Evolutionary conservation across 768 basidiomycete species (phyloP), one percentile per base, ranked within the genome.

Genomic region (Naganishia vishniacii): DNA sequence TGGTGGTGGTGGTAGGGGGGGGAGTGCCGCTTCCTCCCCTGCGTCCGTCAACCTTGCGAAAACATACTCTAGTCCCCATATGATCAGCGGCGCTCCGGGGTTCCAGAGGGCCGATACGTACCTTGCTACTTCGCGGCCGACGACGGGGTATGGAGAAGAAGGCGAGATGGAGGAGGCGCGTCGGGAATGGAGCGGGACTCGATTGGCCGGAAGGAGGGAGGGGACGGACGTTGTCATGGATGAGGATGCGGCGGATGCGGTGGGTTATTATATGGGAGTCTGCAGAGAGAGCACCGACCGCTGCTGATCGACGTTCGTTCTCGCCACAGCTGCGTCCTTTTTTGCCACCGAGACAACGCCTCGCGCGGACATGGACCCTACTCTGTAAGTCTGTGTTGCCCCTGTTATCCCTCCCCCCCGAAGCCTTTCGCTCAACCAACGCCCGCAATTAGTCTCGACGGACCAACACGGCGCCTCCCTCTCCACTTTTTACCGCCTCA

Each of bases 391-490:
- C 37, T 5, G 11, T 20, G 4, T 28, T 16, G 8, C 13, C 32
- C 42, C 46, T 16, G 13, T 20, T 16, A 25, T 28, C 16, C 1
- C 23, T 11, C 25, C 29, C n/a, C 18, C 32, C 18, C 20, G 9
- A 12, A 11, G n/a, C 28, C 3, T 41, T n/a, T 31, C 31, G 4
- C 1, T 15, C 40, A 28, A 18, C 26, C 7, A 12, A 7, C n/a
- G n/a, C n/a, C n/a, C n/a, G n/a, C n/a, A n/a, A n/a, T n/a, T 46
- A 76, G 75, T 75, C 78, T 92, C 90, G 16, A 81, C 95, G 18
- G 94, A 98, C 72, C 92, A 95, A 71, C 88, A 98, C 69, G 94
- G 94, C 0, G 91, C 93, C 47, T 93, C 91, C 13, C 81, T 97
- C 15, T 85, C 87, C 47, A 95, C 94, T 0, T 82, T 97, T 5